Evolutionary conservation across 768 basidiomycete species (phyloP), one percentile per base, ranked within the genome.

Genomic region (Tylopilus rubrobrunneus): DNA sequence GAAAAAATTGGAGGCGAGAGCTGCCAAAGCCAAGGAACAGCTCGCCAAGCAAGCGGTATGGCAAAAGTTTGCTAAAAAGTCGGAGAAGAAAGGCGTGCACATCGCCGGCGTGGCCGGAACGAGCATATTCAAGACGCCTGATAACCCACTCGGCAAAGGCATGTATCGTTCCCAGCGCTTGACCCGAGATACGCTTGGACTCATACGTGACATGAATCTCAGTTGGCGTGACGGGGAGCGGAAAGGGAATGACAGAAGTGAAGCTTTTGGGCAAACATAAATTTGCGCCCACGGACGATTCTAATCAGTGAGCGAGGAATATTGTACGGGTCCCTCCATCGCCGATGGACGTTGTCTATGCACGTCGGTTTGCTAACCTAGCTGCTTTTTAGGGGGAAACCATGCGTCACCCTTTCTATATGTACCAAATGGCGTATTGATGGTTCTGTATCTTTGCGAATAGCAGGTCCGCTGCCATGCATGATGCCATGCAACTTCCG

Each of bases 61-160:
- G 92, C 91, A 94, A 74, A 91, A 91, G 74, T 96, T 96, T 75
- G 85, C 92, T 21, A 96, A 94, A 76, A 96, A 96, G 74, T 83
- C 85, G 28, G 89, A 92, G 71, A 92, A 87, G 79, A 95, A 95
- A 71, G 92, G 92, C 9, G 83, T 92, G 31, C 85, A 88, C 67
- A 94, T 95, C 53, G 92, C 92, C 28, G 92, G 92, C 25, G 80
- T 92, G 33, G 73, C 87, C 29, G 93, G 93, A 27, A 92, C 87
- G 58, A 93, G 90, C 63, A 94, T 94, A 59, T 95, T 95, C 78
- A 92, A 92, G 74, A 95, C 91, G 5, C 93, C 93, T 12, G 92
- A 93, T 60, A 93, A 94, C 66, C 92, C 92, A 11, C 67, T 91
- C 19, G 93, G 92, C 25, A 81, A 77, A 79, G 92, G 92, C 89